Base-by-base conservation (phyloP, 805 yeast genomes). In the Priceomyces haplophilus region DNA sequence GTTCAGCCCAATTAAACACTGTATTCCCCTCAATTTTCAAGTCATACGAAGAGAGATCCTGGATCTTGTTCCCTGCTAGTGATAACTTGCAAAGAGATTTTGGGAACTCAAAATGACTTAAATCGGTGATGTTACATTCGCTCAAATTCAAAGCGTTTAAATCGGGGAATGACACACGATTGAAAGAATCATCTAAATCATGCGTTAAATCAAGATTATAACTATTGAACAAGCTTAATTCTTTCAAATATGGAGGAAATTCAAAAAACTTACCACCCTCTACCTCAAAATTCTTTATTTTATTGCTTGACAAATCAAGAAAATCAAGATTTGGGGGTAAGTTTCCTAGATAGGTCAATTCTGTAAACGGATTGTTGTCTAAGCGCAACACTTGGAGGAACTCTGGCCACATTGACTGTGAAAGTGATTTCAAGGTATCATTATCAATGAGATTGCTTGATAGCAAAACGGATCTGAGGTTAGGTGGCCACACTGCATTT, bases 211-310 rank as follows among this genome's bases (percentile, higher is more conserved):
- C 21, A 8, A 41, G 36, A 10, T 30, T 30, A n/a, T 34, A 25
- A 37, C 60, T 56, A 18, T 54, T 50, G 18, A 52, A 47, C n/a
- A 62, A 34, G 20, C 58, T 50, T 21, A 62, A 44, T 12, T 47
- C 40, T 12, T 46, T 49, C 36, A 67, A 48, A 19, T 44, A 45
- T n/a, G 44, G 41, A 3, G 73, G 72, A 37, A 68, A 66, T 25
- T 48, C 40, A 41, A 64, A 58, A 34, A 37, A 52, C 3, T 53
- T 50, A 19, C 52, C 47, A 5, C 49, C 48, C 12, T 41, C 43
- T 17, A 37, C 19, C 44, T 52, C 25, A 48, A 43, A 24, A 7
- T 42, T 41, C 3, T 35, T 34, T 2, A 66, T 40, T n/a, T 39
- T 39, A 15, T 61, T 62, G 3, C 48, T 48, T 6, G 65, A 55